These are phyloP conservation scores for Boletus pseudo-olivaceus DNA, from an alignment of 768 basidiomycete genomes.

Conservation along the genomic window DNA sequence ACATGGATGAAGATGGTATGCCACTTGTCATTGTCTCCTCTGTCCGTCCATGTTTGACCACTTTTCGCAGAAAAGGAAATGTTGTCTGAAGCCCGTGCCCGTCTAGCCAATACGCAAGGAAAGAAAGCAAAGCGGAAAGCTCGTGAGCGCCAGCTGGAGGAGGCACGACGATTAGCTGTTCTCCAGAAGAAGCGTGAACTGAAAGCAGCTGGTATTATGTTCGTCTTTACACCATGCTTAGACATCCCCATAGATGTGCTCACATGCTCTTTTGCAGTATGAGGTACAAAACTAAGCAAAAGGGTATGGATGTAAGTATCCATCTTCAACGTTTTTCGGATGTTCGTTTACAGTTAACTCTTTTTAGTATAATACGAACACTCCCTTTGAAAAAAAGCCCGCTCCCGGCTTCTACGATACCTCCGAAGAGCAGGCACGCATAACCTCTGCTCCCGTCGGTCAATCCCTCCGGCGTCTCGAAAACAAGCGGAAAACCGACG, in stretches of 20 bases:
- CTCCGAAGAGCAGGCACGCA: conserved; percentile 85
- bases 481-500: conserved; percentile 92
- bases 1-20: conserved; percentile 99
- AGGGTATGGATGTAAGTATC: conserved; percentile 88
- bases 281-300: conserved; percentile 92
- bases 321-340: neutral
- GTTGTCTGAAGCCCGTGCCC: conserved; percentile 96
- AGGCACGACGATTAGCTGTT: conserved; percentile 89
- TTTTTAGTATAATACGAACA: conserved; percentile 90
- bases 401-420: conserved; percentile 97
- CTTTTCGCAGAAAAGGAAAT: conserved; percentile 87
- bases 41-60: neutral
- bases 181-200: conserved; percentile 97
- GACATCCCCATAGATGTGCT: neutral
- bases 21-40: neutral
- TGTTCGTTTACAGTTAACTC: neutral
- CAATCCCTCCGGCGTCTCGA: conserved; percentile 89
- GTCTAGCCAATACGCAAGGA: conserved; percentile 97
- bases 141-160: conserved; percentile 93
- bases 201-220: conserved; percentile 98
- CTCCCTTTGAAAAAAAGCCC: conserved; percentile 96
- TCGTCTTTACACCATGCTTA: conserved; percentile 28
- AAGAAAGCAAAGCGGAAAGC: conserved; percentile 99
- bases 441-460: conserved; percentile 85
- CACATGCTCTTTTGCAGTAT: conserved; percentile 46